These are phyloP conservation scores for Erodium maritimum DNA, from an alignment of 345 rosid species.

Conservation along the genomic window DNA sequence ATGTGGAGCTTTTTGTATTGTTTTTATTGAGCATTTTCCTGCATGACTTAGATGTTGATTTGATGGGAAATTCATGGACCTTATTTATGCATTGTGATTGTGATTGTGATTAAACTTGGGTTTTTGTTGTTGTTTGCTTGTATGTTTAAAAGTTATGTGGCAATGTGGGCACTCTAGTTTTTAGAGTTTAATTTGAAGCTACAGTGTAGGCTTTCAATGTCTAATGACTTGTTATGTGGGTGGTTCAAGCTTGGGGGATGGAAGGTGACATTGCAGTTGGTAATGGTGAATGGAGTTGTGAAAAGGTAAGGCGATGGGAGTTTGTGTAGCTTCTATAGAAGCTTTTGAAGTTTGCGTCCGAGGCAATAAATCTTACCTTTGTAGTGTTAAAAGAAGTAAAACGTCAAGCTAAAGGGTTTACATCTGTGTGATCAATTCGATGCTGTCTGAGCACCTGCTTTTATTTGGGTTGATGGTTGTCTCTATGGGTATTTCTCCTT, in stretches of 20 bases:
- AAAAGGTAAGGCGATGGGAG: background rate
- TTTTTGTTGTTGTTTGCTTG: background rate
- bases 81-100: background rate
- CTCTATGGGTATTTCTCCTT: too few species aligned
- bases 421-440: background rate
- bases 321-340: background rate
- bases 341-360: too few species aligned
- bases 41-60: too few species aligned
- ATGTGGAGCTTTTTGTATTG: too few species aligned
- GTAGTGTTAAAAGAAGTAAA: background rate
- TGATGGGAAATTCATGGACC: background rate
- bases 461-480: background rate
- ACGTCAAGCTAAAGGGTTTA: background rate
- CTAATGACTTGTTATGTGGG: background rate
- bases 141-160: background rate
- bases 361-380: background rate
- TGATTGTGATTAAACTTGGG: background rate
- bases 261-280: background rate
- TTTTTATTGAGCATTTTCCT: too few species aligned
- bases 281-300: background rate
- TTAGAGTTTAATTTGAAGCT: background rate
- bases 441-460: background rate
- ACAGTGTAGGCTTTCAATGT: background rate
- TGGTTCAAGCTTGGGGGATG: background rate
- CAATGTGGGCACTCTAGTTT: background rate